Conservation (phyloP, 352 stramenopile genomes). For the Pythium angustatum region DNA sequence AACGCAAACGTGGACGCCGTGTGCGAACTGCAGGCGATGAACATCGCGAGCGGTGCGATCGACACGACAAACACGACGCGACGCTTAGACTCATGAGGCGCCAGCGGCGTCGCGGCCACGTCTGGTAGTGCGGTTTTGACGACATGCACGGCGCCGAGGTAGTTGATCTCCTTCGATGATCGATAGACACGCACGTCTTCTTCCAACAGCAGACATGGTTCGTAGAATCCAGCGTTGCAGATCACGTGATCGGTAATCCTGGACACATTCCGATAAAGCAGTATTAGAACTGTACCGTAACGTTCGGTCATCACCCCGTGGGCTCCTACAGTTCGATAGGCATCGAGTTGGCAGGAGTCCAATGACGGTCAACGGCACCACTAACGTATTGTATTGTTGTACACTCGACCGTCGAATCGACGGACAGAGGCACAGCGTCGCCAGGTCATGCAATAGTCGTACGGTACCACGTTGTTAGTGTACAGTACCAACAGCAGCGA, state of each 20-base stretch:
- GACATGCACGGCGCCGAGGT: slow-evolving; percentile 55
- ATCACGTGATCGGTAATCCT: slow-evolving; percentile 64
- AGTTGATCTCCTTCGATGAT: slow-evolving; percentile 56
- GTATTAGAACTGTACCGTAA: no score
- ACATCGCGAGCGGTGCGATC: slow-evolving; percentile 42
- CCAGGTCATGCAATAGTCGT: no score
- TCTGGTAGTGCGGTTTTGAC: slow-evolving; percentile 42
- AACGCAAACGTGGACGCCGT: slow-evolving; percentile 89
- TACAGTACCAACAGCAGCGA: no score
- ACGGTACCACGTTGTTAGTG: no score
- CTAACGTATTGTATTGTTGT: no score
- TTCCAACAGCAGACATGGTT: slow-evolving; percentile 48
- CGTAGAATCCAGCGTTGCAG: slow-evolving; percentile 36
- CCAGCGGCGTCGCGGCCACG: slow-evolving; percentile 14
- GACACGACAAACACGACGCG: slow-evolving; percentile 65
- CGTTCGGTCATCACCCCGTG: no score
- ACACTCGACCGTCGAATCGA: no score
- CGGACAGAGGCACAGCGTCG: no score
- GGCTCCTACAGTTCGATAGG: no score
- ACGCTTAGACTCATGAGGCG: slow-evolving; percentile 40
- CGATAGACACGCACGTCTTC: slow-evolving; percentile 50
- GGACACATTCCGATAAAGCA: no score
- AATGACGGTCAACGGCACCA: no score
- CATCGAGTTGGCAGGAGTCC: no score
- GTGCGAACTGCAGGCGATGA: slow-evolving; percentile 90